phyloP scores from a whole-genome alignment of 768 basidiomycete genomes.

The Lactifluus subvellereus region DNA sequence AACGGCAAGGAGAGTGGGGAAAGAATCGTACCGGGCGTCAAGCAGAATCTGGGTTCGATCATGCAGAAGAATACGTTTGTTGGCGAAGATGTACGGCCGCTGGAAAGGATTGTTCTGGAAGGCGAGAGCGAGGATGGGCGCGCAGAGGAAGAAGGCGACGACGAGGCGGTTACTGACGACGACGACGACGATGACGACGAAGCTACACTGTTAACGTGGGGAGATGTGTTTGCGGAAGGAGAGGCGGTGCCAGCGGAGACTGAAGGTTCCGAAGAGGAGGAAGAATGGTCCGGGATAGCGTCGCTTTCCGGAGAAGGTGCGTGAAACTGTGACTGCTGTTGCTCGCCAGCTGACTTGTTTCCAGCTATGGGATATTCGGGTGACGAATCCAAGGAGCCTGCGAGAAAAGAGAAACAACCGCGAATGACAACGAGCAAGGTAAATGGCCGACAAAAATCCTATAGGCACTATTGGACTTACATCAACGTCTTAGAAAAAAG shows the following conservation, averaged over 20 bases:
- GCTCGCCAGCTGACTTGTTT: slow-evolving; percentile 11
- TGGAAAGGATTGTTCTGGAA: slow-evolving; percentile 45
- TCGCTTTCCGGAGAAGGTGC: slow-evolving; percentile 16
- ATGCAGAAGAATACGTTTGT: slow-evolving; percentile 86
- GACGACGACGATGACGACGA: slow-evolving; percentile 32
- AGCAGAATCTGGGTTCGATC: slow-evolving; percentile 81
- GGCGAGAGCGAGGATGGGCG: slow-evolving; percentile 28
- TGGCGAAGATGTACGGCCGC: slow-evolving; percentile 69
- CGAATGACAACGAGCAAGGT: slow-evolving; percentile 96
- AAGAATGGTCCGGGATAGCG: slow-evolving; percentile 23
- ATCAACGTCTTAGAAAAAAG: slow-evolving; percentile 58
- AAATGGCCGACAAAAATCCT: slow-evolving; percentile 11
- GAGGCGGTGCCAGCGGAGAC: slow-evolving; percentile 13
- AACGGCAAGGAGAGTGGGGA: slow-evolving; percentile 31
- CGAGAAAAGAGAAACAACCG: slow-evolving; percentile 42
- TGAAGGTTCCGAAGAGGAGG: slow-evolving; percentile 26
- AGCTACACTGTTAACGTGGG: slow-evolving; percentile 65
- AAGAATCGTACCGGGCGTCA: slow-evolving; percentile 53
- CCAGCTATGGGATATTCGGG: slow-evolving; percentile 32
- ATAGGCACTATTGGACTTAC: not conserved
- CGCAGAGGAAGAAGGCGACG: slow-evolving; percentile 34
- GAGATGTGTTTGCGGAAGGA: slow-evolving; percentile 72
- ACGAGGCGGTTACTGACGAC: slow-evolving; percentile 36
- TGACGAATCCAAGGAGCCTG: slow-evolving; percentile 32
- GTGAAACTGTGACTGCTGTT: slow-evolving; percentile 5